These are phyloP conservation scores for Ophiostoma perfectum DNA, from an alignment of 2,329 filamentous ascomycete genomes.

Conservation along the genomic window DNA sequence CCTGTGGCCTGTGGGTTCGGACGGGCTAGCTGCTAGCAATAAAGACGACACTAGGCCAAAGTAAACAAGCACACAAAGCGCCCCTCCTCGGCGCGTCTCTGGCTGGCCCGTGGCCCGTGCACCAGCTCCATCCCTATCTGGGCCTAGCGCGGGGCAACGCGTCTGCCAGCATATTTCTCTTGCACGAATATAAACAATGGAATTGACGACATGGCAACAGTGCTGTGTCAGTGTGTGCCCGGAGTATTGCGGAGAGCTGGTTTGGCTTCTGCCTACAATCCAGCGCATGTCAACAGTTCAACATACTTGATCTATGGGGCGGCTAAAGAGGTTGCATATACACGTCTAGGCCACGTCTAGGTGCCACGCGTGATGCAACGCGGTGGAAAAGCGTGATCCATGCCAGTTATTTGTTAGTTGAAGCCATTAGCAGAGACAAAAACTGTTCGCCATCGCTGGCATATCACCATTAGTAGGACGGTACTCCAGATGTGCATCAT, in stretches of 20 bases:
- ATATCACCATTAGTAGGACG: too few species aligned
- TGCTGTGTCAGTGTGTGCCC: neutral
- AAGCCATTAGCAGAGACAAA: too few species aligned
- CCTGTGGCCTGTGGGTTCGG: constrained; percentile 10
- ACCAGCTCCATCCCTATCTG: constrained; percentile 21
- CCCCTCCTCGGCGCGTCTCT: constrained; percentile 19
- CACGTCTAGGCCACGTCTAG: too few species aligned
- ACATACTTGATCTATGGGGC: too few species aligned
- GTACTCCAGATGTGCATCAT: neutral
- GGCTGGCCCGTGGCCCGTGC: constrained; percentile 21
- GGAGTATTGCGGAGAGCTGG: neutral
- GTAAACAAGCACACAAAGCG: neutral
- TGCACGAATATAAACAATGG: neutral
- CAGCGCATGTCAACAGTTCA: too few species aligned
- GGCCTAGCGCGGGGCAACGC: constrained; percentile 24
- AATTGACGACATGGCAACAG: constrained; percentile 2
- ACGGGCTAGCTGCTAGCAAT: neutral
- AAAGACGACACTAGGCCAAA: constrained; percentile 6
- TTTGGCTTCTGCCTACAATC: too few species aligned
- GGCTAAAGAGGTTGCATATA: too few species aligned
- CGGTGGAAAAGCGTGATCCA: too few species aligned
- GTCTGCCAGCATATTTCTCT: constrained; percentile 9
- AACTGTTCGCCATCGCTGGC: too few species aligned
- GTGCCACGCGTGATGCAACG: too few species aligned
- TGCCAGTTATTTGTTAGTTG: too few species aligned